Conservation (phyloP, 257 asterid species). For the Nyctanthes arbortristis region DNA sequence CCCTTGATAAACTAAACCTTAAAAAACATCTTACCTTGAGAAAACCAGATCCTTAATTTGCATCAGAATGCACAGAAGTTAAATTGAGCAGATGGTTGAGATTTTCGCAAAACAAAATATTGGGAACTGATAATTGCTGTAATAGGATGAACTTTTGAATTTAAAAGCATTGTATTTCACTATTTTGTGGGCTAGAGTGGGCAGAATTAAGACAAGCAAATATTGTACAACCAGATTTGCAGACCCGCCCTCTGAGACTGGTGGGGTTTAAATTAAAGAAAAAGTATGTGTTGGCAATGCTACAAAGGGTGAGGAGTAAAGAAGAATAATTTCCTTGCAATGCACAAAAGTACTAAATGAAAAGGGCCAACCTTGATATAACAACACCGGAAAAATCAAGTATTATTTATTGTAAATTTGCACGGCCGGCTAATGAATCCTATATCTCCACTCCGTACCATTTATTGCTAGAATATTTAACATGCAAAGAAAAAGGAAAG, state of each 20-base stretch:
- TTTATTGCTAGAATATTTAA: neutral
- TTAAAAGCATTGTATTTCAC: neutral
- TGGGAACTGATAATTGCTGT: neutral
- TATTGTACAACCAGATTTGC: neutral
- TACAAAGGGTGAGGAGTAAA: constrained; percentile 41
- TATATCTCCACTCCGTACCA: neutral
- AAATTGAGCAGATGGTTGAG: neutral
- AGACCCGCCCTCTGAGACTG: neutral
- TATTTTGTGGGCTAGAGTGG: neutral
- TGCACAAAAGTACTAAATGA: constrained; percentile 38
- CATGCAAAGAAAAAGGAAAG: neutral
- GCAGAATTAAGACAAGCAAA: neutral
- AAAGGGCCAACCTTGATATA: constrained; percentile 1
- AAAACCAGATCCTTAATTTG: neutral
- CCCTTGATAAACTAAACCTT: neutral
- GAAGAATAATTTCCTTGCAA: constrained; percentile 41
- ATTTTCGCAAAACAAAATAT: neutral
- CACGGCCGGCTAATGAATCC: neutral
- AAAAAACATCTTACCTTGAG: too few species aligned
- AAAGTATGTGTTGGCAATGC: constrained; percentile 33
- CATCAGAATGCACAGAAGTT: neutral
- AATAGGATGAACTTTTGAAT: neutral
- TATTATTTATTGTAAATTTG: neutral
- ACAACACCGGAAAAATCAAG: neutral
- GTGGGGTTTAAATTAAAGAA: constrained; percentile 33